Base-by-base conservation (phyloP, 2,329 filamentous ascomycete species). In the Niveomyces coronatus region DNA sequence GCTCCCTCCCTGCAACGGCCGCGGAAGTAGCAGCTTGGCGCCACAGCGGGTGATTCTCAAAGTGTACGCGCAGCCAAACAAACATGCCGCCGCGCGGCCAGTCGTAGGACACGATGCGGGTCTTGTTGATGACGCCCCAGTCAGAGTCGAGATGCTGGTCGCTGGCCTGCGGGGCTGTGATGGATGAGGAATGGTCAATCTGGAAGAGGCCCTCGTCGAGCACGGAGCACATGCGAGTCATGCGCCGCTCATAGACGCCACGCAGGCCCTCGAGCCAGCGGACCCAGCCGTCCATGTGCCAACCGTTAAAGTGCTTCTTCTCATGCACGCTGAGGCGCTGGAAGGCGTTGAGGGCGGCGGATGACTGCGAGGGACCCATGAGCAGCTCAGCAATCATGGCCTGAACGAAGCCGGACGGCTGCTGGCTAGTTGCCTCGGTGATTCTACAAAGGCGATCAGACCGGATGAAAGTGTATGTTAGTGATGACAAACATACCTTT, bases 81-180 rank as follows among this genome's bases (percentile, higher is more conserved):
- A 94, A 95, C 87, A 95, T 95, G 53, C 88, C 88, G 24, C 80
- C 88, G 19, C 82, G 74, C 1, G 88, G 87, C 70, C 83, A 86
- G 48, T 72, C 61, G 53, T 93, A 94, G 31, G 79, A 74, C 57
- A 80, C 84, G 47, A 94, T 71, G 43, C 71, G 69, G 1, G 74
- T 81, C 61, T 83, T 87, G 51, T 79, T 78, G 32, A 93, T 71
- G 42, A 88, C 71, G 42, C 79, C 74, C 79, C 84, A 91, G 41
- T 83, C 82, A 28, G 71, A 62, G 24, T 68, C 63, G n/a, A 52
- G 41, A 20, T 55, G 49, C 26, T 20, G n/a, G n/a, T n/a, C n/a
- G n/a, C n/a, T n/a, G n/a, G n/a, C n/a, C 22, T 7, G 22, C 22
- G 22, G 22, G 22, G 31, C 61, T 59, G 28, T 60, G 31, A 62